Base-by-base conservation (phyloP, 495 filamentous ascomycete genomes). In the Xylaria venustula region DNA sequence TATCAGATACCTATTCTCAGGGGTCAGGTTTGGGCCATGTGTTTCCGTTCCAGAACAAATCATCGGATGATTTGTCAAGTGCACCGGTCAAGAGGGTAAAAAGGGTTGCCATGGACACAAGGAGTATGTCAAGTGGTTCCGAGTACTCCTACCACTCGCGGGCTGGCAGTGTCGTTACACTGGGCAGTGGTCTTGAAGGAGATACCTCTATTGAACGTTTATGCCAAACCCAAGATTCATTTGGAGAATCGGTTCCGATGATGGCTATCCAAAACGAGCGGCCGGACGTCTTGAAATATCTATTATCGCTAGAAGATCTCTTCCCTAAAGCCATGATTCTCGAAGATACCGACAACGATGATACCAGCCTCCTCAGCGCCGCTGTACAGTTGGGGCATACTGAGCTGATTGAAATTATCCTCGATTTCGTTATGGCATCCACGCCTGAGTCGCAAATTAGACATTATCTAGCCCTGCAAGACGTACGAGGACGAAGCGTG, bases 191-290 rank as follows among this genome's bases (percentile, higher is more conserved):
- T 5, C 83, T 93, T 30, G 91, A 95, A 74, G 90, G 91, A 5
- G 92, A 96, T 67, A 89, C 86, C 7, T 95, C 91, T 1, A 87
- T 92, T 57, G 90, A 93, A 71, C 88, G 85, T 7, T 75, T 97
- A 6, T 83, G 89, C 3, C 88, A 90, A 67, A 96, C 92, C 0
- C 90, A 94, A 65, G 87, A 92, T 65, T 79, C 83, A 19, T 82
- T 85, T 26, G 93, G 94, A 2, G 88, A 96, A 67, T 96, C 93
- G 5, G 83, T 97, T 19, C 82, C 86, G 15, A 99, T 98, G 95
- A 98, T 99, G 92, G 92, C 93, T 7, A 83, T 97, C 32, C 92
- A 97, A 66, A 83, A 87, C 54, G 81, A 85, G 26, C 88, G 88
- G 55, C 75, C 81, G 7, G 83, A 88, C 44, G 85, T 85, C 28